These are phyloP conservation scores for Ceratorhiza oryzae-sativae DNA, from an alignment of 1,284 basidiomycete species.

Conservation along the genomic window DNA sequence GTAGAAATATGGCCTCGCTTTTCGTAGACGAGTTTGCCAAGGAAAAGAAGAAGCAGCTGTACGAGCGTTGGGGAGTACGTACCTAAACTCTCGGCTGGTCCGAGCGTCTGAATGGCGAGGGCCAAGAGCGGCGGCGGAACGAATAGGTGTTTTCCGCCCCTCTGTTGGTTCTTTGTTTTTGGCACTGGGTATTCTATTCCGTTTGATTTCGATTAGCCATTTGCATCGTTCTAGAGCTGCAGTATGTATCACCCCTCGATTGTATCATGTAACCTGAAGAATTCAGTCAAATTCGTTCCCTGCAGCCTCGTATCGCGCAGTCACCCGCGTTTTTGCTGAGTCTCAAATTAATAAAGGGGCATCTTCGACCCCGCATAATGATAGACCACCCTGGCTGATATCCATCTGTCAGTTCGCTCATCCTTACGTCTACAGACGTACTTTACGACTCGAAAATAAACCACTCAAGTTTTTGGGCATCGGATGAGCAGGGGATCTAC, in stretches of 20 bases:
- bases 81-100: neutral
- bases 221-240: neutral
- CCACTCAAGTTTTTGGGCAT: slow-evolving; percentile 2
- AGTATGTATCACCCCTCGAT: neutral
- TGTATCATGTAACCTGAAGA: slow-evolving; percentile 7
- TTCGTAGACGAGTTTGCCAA: slow-evolving; percentile 23
- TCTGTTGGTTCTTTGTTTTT: neutral
- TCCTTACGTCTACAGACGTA: slow-evolving; percentile 22
- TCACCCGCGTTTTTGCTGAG: neutral
- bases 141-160: neutral
- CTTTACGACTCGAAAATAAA: neutral
- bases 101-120: neutral
- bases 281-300: neutral
- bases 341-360: neutral
- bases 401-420: slow-evolving; percentile 1
- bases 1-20: slow-evolving; percentile 28
- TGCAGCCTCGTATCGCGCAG: neutral
- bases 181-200: neutral
- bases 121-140: slow-evolving; percentile 1
- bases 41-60: slow-evolving; percentile 5
- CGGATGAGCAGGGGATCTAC: slow-evolving; percentile 13
- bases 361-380: neutral
- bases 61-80: slow-evolving; percentile 23
- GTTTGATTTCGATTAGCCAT: neutral
- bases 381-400: slow-evolving; percentile 10